These are phyloP conservation scores for Glaciozyma antarctica DNA, from an alignment of 768 basidiomycete genomes.

Conservation along the genomic window DNA sequence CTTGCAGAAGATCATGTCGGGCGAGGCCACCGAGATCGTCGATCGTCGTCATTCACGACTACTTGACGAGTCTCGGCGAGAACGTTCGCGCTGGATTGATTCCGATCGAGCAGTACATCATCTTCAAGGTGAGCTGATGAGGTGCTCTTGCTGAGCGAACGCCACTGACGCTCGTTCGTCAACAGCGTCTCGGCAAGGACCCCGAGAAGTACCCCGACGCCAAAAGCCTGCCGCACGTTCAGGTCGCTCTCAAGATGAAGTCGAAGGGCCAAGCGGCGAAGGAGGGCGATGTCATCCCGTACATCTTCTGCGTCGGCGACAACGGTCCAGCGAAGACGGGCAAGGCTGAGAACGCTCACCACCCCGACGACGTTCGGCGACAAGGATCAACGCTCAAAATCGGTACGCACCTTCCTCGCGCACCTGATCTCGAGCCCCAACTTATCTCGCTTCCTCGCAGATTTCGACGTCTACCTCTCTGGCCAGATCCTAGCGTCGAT, in stretches of 20 bases:
- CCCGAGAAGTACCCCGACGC: constrained; percentile 95
- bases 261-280: constrained; percentile 67
- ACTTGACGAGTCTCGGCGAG: constrained; percentile 64
- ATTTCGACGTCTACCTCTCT: constrained; percentile 82
- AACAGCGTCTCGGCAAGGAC: constrained; percentile 84
- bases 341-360: constrained; percentile 82
- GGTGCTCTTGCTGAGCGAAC: background rate
- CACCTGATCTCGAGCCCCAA: background rate
- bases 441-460: constrained; percentile 41
- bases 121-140: constrained; percentile 64
- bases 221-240: constrained; percentile 91
- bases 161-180: background rate
- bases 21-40: constrained; percentile 72
- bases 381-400: constrained; percentile 59
- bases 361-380: constrained; percentile 82
- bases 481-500: constrained; percentile 90
- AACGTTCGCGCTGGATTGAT: constrained; percentile 67
- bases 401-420: constrained; percentile 46
- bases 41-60: constrained; percentile 89
- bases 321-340: constrained; percentile 62
- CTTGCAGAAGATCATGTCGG: constrained; percentile 85
- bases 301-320: constrained; percentile 71
- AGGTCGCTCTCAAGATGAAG: constrained; percentile 87
- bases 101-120: constrained; percentile 85
- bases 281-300: constrained; percentile 86